Base-by-base conservation (phyloP, 371 early-diverging fungal genomes). In the Mortierella sp. region DNA sequence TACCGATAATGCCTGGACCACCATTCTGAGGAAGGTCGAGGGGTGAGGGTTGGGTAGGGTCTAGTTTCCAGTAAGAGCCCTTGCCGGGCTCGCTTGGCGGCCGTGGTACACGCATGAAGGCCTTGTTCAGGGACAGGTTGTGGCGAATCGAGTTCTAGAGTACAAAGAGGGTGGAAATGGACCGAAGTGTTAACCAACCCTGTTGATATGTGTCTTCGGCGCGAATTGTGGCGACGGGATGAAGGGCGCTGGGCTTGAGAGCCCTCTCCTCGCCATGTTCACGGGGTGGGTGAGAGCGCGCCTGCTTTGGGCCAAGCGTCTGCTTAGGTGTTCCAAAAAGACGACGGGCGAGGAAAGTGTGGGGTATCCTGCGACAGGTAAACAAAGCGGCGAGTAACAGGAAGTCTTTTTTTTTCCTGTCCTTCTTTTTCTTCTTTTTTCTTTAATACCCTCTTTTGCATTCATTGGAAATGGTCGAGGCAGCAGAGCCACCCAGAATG, bases 131-230 rank as follows among this genome's bases (percentile, higher is more conserved):
- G 4, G 98, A 97, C 47, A 99, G 87, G 80, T 99, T 99, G 84
- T 99, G 99, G 26, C 99, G 92, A 58, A 99, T 96, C 1, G 98
- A 98, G 82, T 99, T 99, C 91, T 97, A 80, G 26, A 53, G 50
- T 55, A 47, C 19, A 29, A 14, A 43, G 11, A 48, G 57, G 1
- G 15, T 45, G 43, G 62, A 60, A 26, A 37, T 37, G 9, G 37
- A 9, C 37, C 37, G 37, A 37, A n/a, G 3, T 37, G 9, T 37
- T 37, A 37, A 9, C 37, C 37, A 37, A 37, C 37, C 37, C 37
- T 37, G 37, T 37, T 37, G 37, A 3, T 37, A 9, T 37, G 37
- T 37, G 37, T 37, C 37, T 9, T 37, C 37, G 37, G 37, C 37
- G 9, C 37, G 37, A 37, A 37, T n/a, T 37, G 37, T 37, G 37